phyloP scores from a whole-genome alignment of 192 early-diverging fungal genomes.

The Globomyces pollinis-pini region DNA sequence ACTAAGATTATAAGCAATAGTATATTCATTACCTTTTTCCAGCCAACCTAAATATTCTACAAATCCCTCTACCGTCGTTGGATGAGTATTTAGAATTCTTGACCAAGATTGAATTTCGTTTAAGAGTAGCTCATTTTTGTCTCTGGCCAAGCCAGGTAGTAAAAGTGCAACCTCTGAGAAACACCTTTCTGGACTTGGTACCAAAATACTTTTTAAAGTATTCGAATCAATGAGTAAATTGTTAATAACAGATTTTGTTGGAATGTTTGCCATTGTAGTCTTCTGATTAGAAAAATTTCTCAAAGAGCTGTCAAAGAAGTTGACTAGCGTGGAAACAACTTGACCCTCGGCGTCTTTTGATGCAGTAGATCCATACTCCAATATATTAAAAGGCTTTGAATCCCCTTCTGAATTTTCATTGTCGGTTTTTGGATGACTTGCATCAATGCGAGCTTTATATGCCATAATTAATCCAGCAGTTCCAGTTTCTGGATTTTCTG shows the following conservation, averaged over 20 bases:
- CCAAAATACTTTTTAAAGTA: slow-evolving; percentile 42
- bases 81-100: slow-evolving; percentile 40
- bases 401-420: too few relatives aligned
- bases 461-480: slow-evolving; percentile 12
- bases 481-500: slow-evolving; percentile 20
- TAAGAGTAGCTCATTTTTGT: slow-evolving; percentile 55
- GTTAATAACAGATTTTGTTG: slow-evolving; percentile 31
- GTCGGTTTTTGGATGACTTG: background rate
- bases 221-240: slow-evolving; percentile 49
- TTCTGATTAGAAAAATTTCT: slow-evolving; percentile 38
- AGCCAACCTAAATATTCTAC: slow-evolving; percentile 58
- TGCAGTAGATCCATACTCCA: slow-evolving; percentile 32
- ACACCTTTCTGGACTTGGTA: slow-evolving; percentile 54
- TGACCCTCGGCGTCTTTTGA: slow-evolving; percentile 22
- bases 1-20: slow-evolving; percentile 30
- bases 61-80: slow-evolving; percentile 48
- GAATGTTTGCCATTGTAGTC: slow-evolving; percentile 37
- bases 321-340: slow-evolving; percentile 28
- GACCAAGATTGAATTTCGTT: slow-evolving; percentile 54
- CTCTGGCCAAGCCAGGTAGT: slow-evolving; percentile 43
- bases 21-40: slow-evolving; percentile 33
- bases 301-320: slow-evolving; percentile 44
- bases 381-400: slow-evolving; percentile 11
- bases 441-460: slow-evolving; percentile 5
- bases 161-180: slow-evolving; percentile 48